phyloP scores from a whole-genome alignment of 2,329 filamentous ascomycete species.

The Penicillium sp. region DNA sequence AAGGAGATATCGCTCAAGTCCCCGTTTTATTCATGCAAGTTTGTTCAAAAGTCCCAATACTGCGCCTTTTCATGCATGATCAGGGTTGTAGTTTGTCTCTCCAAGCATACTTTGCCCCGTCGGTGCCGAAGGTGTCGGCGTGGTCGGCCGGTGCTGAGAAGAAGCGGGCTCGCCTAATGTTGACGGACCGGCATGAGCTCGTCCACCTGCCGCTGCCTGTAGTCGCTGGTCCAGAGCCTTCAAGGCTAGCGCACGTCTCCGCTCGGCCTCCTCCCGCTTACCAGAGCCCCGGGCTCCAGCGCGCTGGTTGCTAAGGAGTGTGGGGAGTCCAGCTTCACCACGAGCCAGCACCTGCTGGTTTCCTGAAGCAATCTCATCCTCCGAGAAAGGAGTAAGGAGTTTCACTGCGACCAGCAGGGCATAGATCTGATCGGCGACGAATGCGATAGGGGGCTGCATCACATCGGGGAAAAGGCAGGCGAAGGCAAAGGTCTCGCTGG shows the following conservation, averaged over 20 bases:
- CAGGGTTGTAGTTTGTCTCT: conserved; percentile 71
- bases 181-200: conserved; percentile 46
- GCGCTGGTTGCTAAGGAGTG: conserved; percentile 57
- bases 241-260: conserved; percentile 83
- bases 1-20: neutral
- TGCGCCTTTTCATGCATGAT: conserved; percentile 49
- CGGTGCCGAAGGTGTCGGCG: conserved; percentile 58
- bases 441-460: conserved; percentile 74
- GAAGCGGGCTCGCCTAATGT: conserved; percentile 37
- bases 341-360: conserved; percentile 71
- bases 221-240: conserved; percentile 91
- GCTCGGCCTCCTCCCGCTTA: conserved; percentile 87
- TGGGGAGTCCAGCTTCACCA: conserved; percentile 64
- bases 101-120: conserved; percentile 64
- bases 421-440: conserved; percentile 76
- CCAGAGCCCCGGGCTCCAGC: conserved; percentile 56
- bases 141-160: conserved; percentile 47
- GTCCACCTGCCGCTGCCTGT: conserved; percentile 72
- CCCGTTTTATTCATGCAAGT: conserved; percentile 8
- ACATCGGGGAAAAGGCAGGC: conserved; percentile 91
- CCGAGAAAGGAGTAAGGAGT: conserved; percentile 83
- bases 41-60: conserved; percentile 6
- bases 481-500: conserved; percentile 94
- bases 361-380: conserved; percentile 74
- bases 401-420: conserved; percentile 72